Percentiles rank a stretch among this genome's conserved stretches.
phyloP scores from a whole-genome alignment of 1,284 basidiomycete genomes.

The Chalciporus sp. region DNA sequence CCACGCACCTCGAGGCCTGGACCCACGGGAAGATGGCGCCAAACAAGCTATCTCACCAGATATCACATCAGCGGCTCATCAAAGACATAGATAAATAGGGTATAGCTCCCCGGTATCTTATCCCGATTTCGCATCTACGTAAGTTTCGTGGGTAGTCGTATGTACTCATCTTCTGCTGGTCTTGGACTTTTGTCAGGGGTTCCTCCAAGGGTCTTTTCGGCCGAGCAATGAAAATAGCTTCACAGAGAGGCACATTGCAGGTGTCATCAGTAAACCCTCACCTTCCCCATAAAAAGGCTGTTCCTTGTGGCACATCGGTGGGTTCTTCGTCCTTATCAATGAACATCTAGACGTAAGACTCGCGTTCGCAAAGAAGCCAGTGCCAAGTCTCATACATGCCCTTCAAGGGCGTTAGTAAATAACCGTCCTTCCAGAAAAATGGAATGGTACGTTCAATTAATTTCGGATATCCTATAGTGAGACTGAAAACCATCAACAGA shows the following conservation, averaged over 20 bases:
- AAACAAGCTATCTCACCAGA: not conserved
- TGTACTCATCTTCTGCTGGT: not conserved
- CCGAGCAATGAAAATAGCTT: not conserved
- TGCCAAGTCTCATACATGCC: not conserved
- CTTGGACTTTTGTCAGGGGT: not conserved
- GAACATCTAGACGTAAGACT: slow-evolving; percentile 6
- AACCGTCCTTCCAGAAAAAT: not conserved
- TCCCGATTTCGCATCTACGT: slow-evolving; percentile 10
- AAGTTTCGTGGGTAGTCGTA: slow-evolving; percentile 6
- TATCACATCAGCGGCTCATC: slow-evolving; percentile 1
- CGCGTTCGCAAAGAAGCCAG: slow-evolving; percentile 14
- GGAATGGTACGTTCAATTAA: slow-evolving; percentile 15
- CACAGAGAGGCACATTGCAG: not conserved
- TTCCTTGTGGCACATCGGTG: not conserved
- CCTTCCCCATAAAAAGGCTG: not conserved
- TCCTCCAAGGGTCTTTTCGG: not conserved
- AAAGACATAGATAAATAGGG: slow-evolving; percentile 5
- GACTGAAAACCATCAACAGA: not conserved
- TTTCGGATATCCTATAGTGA: slow-evolving; percentile 23
- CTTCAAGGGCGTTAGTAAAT: not conserved
- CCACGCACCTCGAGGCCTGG: not conserved
- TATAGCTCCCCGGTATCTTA: not conserved
- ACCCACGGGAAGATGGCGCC: not conserved
- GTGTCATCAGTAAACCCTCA: not conserved
- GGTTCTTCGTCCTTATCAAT: slow-evolving; percentile 10